These are phyloP conservation scores for Trichoderma simmonsii DNA, from an alignment of 2,329 filamentous ascomycete genomes.

Conservation along the genomic window DNA sequence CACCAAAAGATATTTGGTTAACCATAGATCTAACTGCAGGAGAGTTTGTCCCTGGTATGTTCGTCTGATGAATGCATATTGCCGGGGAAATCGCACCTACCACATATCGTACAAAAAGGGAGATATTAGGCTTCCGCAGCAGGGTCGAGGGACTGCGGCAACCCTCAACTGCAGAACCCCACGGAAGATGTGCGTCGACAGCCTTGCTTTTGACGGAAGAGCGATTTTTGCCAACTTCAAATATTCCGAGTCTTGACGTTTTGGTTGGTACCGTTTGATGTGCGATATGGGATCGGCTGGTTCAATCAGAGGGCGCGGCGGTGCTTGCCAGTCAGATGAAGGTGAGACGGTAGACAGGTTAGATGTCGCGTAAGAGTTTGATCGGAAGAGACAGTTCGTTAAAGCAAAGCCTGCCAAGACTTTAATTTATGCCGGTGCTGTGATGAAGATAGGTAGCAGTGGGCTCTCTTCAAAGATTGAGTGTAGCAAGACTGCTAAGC, in stretches of 20 bases:
- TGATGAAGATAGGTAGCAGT: neutral
- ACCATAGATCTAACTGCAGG: neutral
- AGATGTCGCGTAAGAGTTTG: neutral
- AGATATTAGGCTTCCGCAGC: neutral
- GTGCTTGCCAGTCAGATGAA: neutral
- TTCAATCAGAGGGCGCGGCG: neutral
- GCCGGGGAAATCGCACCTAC: conserved; percentile 2
- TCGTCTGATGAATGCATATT: neutral
- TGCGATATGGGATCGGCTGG: neutral
- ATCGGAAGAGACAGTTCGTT: neutral
- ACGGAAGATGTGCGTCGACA: neutral
- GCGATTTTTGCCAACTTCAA: neutral
- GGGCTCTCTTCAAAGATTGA: neutral
- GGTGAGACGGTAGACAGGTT: neutral
- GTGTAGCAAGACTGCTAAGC: neutral
- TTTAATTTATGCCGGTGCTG: neutral
- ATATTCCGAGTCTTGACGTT: neutral
- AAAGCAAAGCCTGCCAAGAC: neutral
- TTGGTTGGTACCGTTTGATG: neutral
- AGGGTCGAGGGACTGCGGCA: neutral
- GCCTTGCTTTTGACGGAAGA: neutral
- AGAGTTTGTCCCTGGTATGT: neutral
- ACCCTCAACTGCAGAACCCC: neutral
- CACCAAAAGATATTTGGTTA: neutral
- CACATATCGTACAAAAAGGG: conserved; percentile 16